Conservation (phyloP, 2,329 filamentous ascomycete species). For the Arachnopeziza araneosa region DNA sequence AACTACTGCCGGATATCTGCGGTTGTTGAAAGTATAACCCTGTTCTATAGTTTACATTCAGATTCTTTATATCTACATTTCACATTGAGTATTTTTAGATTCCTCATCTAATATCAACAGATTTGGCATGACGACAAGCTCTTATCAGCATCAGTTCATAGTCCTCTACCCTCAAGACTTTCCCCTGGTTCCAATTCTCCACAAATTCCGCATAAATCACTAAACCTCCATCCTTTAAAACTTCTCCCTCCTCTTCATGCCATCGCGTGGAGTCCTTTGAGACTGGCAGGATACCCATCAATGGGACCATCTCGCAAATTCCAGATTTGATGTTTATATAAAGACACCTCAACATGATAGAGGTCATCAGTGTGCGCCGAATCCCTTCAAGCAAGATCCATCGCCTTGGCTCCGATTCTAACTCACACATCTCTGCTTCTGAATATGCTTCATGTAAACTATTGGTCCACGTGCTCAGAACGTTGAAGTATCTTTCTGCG, state of each 20-base stretch:
- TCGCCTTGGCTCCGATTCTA: background rate
- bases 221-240: constrained; percentile 1
- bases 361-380: constrained; percentile 24
- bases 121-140: constrained; percentile 1
- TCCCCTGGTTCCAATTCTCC: constrained; percentile 8
- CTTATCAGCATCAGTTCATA: constrained; percentile 8
- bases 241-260: background rate
- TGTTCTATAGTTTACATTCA: no score
- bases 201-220: constrained; percentile 10
- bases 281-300: constrained; percentile 11
- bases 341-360: constrained; percentile 15
- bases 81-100: background rate
- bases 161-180: background rate
- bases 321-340: constrained; percentile 13
- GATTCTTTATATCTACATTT: background rate
- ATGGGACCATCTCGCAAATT: constrained; percentile 7
- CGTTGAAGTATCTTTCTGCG: constrained; percentile 23
- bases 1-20: no score
- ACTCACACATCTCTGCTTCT: background rate
- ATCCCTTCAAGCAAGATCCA: constrained; percentile 33
- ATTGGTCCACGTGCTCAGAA: constrained; percentile 24
- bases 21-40: no score
- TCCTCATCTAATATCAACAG: background rate
- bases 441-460: constrained; percentile 11
- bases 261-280: constrained; percentile 8